Evolutionary conservation across 139 green algal genomes (phyloP).

Genomic region (Desmodesmus armatus): DNA sequence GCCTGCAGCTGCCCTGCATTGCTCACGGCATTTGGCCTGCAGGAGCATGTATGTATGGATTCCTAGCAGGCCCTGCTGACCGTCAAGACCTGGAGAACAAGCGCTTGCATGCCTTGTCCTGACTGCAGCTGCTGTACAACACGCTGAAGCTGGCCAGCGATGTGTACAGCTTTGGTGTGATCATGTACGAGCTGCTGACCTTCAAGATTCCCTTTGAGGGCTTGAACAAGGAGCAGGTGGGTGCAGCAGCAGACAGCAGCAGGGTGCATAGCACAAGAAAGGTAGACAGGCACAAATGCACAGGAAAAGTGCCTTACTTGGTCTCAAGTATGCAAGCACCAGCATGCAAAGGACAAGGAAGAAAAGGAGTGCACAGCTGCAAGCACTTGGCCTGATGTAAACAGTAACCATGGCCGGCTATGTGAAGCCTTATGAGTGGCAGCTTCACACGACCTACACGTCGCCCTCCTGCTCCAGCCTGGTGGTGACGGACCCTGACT

Average conservation of each 20-base stretch:
- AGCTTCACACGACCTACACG: no score
- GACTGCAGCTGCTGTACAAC: not conserved
- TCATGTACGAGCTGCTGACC: constrained; percentile 83
- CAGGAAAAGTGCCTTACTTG: no score
- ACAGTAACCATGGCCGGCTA: no score
- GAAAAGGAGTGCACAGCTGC: no score
- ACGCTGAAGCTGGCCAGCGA: constrained; percentile 54
- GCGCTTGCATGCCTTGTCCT: not conserved
- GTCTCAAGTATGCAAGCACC: no score
- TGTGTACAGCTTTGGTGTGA: constrained; percentile 65
- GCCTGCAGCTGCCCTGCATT: not conserved
- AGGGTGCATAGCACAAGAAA: no score
- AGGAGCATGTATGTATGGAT: no score
- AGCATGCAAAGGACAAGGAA: no score
- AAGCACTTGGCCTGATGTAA: no score
- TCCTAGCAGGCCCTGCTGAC: no score
- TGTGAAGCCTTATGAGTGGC: no score
- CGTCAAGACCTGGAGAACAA: not conserved
- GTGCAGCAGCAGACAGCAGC: not conserved
- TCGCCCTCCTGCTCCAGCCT: not conserved
- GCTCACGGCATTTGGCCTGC: not conserved
- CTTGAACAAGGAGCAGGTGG: constrained; percentile 22
- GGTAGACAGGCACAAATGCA: no score
- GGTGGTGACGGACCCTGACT: not conserved
- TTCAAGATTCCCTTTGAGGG: constrained; percentile 71